Evolutionary conservation across 768 basidiomycete species (phyloP).

Genomic region (Suillus spraguei): DNA sequence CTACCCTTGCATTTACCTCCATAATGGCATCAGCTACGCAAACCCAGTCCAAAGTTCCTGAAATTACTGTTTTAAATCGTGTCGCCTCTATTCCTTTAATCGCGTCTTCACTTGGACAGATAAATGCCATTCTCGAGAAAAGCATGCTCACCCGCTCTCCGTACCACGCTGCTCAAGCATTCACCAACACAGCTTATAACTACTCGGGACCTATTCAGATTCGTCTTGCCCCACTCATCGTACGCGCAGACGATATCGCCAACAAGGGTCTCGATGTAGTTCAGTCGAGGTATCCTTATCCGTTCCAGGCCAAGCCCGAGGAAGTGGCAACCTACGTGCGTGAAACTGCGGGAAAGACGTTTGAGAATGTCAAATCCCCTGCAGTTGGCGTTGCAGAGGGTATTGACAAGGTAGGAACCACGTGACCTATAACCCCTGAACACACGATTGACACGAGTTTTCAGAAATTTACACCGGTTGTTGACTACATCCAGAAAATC

Average conservation of each 20-base stretch:
- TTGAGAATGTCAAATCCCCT: constrained; percentile 69
- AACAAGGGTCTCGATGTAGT: constrained; percentile 78
- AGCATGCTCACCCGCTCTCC: constrained; percentile 65
- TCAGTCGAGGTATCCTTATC: constrained; percentile 71
- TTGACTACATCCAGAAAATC: constrained; percentile 63
- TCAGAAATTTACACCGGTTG: constrained; percentile 72
- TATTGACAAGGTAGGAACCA: constrained; percentile 67
- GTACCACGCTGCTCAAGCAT: constrained; percentile 63
- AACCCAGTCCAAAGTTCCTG: constrained; percentile 39
- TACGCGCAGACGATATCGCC: constrained; percentile 63
- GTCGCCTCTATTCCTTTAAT: constrained; percentile 77
- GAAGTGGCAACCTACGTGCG: constrained; percentile 66
- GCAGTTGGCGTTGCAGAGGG: constrained; percentile 63
- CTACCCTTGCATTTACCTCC: neutral
- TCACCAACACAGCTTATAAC: constrained; percentile 62
- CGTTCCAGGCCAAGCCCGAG: constrained; percentile 71
- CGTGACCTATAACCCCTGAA: constrained; percentile 20
- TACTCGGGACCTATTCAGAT: constrained; percentile 67
- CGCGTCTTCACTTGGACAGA: constrained; percentile 58
- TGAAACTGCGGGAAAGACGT: constrained; percentile 58
- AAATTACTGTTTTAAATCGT: constrained; percentile 62
- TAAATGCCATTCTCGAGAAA: constrained; percentile 59
- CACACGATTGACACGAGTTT: constrained; percentile 6
- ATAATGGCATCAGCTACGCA: constrained; percentile 41
- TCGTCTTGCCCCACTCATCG: constrained; percentile 65